These are phyloP conservation scores for Salix dunnii DNA, from an alignment of 345 rosid genomes.

Conservation along the genomic window DNA sequence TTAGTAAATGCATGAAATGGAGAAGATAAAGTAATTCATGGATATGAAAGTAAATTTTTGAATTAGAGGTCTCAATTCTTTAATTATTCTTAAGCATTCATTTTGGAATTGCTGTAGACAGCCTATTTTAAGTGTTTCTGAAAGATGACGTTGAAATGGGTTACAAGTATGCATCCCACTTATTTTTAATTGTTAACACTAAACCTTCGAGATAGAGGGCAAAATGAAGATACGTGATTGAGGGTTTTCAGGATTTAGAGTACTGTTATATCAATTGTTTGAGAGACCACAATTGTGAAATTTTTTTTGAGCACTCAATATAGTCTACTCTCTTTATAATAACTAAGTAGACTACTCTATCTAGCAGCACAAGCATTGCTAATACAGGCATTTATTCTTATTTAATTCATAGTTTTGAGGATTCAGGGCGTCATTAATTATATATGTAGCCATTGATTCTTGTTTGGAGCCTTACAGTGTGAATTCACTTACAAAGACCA, in stretches of 20 bases:
- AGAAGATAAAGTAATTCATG: background rate
- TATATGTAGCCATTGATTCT: background rate
- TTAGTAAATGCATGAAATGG: background rate
- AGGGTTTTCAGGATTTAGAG: background rate
- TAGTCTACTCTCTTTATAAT: background rate
- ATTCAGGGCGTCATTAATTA: background rate
- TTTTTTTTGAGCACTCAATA: background rate
- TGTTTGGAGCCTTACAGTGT: background rate
- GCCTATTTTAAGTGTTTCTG: background rate
- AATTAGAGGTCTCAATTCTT: background rate
- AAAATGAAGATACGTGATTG: background rate
- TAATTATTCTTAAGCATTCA: background rate
- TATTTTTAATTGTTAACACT: background rate
- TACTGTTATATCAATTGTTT: background rate
- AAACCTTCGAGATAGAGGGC: background rate
- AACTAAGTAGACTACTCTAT: background rate
- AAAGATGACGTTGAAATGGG: background rate
- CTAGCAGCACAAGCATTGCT: background rate
- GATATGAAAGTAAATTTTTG: background rate
- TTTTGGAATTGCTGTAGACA: background rate
- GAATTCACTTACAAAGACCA: background rate
- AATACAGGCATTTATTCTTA: background rate
- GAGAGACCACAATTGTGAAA: background rate
- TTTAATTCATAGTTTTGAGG: background rate
- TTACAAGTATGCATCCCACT: background rate